These are phyloP conservation scores for Basidiobolus meristosporus DNA, from an alignment of 371 early-diverging fungal genomes.

Conservation along the genomic window DNA sequence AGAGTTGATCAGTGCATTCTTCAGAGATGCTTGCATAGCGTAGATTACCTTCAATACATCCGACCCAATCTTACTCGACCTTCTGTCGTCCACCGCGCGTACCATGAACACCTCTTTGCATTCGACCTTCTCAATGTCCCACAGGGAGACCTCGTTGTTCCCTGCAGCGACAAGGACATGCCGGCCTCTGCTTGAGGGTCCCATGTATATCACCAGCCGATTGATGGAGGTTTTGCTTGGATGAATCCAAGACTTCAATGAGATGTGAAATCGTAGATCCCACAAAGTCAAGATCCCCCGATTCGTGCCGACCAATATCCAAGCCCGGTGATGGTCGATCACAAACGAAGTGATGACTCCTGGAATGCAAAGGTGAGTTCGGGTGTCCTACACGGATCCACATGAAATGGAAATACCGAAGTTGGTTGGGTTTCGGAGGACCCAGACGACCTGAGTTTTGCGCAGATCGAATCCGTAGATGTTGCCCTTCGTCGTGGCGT, in stretches of 20 bases:
- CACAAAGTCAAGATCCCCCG: constrained; percentile 65
- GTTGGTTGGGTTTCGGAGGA: constrained; percentile 26
- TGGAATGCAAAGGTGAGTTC: constrained; percentile 4
- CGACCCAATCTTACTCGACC: too few relatives aligned
- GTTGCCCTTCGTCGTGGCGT: constrained; percentile 55
- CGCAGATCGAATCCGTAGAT: constrained; percentile 59
- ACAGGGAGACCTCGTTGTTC: constrained; percentile 62
- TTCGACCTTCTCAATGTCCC: constrained; percentile 52
- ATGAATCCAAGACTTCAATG: constrained; percentile 61
- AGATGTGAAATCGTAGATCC: constrained; percentile 69
- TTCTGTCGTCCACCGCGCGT: constrained; percentile 25
- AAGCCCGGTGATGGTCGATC: constrained; percentile 34
- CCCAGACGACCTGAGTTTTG: constrained; percentile 46
- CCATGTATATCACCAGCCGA: constrained; percentile 23
- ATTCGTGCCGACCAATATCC: constrained; percentile 63
- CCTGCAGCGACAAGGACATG: constrained; percentile 43
- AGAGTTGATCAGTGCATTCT: too few relatives aligned
- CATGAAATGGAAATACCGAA: constrained; percentile 25
- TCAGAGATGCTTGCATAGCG: too few relatives aligned
- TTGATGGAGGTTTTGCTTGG: constrained; percentile 50
- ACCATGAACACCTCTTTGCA: constrained; percentile 55
- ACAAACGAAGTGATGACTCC: constrained; percentile 52
- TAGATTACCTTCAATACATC: too few relatives aligned
- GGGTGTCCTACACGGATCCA: too few relatives aligned
- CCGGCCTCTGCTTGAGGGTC: constrained; percentile 18